These are phyloP conservation scores for Arthroderma sp. DNA, from an alignment of 2,329 filamentous ascomycete species.

Conservation along the genomic window DNA sequence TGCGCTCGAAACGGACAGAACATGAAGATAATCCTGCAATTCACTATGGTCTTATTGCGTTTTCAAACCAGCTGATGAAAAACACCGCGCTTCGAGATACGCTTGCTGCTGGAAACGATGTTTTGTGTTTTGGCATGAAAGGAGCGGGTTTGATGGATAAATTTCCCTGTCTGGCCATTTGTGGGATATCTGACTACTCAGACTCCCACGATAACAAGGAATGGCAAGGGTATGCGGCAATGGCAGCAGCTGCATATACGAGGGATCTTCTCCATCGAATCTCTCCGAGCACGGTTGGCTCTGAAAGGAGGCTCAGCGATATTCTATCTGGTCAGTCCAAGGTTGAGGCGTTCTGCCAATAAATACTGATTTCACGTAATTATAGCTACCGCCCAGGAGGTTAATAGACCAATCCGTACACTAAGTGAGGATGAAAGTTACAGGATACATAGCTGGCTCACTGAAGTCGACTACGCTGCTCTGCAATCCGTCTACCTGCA, in stretches of 20 bases:
- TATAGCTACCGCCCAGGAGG: too few species aligned
- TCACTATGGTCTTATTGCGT: conserved; percentile 1
- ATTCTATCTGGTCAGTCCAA: too few species aligned
- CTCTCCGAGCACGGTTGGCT: not conserved
- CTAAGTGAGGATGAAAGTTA: too few species aligned
- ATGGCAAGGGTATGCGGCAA: conserved; percentile 14
- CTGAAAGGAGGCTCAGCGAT: too few species aligned
- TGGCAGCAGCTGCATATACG: conserved; percentile 12
- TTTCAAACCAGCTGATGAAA: not conserved
- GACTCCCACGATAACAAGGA: conserved; percentile 12
- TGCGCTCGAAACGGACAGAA: too few species aligned
- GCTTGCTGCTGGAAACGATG: not conserved
- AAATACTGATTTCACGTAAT: too few species aligned
- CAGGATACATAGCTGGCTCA: too few species aligned
- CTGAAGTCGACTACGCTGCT: too few species aligned
- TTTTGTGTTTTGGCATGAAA: conserved; percentile 11
- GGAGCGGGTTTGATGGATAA: conserved; percentile 9
- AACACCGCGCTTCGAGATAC: not conserved
- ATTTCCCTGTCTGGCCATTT: conserved; percentile 12
- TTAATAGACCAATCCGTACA: too few species aligned
- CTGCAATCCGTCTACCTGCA: not conserved
- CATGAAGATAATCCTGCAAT: not conserved
- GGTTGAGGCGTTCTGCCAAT: too few species aligned
- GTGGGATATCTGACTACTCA: conserved; percentile 13
- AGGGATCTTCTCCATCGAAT: conserved; percentile 9